Evolutionary conservation across 225 moss, liverwort and hornwort species (phyloP), one percentile per base, ranked within the genome.

Genomic region (Pleurozium schreberi): DNA sequence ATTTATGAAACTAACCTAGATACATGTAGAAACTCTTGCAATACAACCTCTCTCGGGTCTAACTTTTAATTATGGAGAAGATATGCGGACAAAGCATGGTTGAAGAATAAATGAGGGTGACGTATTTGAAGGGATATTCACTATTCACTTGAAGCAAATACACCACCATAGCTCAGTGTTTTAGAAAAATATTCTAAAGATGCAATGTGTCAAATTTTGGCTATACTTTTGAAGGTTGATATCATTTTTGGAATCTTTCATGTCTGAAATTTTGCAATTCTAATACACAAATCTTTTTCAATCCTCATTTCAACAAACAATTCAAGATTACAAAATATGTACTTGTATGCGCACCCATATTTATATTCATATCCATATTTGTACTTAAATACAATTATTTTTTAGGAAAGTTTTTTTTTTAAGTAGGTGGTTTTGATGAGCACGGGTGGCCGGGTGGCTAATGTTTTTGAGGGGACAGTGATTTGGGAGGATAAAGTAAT

Each of bases 331-430:
- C 30, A 73, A 45, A 45, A 73, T 73, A 3, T 42, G 4, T 3
- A 42, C 5, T 43, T 0, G 0, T 43, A 42, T 16, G 0, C 1
- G 4, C 8, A 27, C n/a, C n/a, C n/a, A n/a, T n/a, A n/a, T n/a
- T n/a, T n/a, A n/a, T n/a, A n/a, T n/a, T n/a, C n/a, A 31, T 18
- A 22, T 27, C 22, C 15, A 27, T 69, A 40, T 23, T 49, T 49
- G 12, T 43, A 71, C 4, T 4, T 60, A 11, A 2, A 8, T 3
- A 28, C 10, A 73, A 71, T 27, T 73, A n/a, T 71, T 69, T 16
- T 42, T 14, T 1, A 15, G 0, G 5, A 1, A 14, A 4, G 1
- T 3, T 42, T 27, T 15, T 14, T 1, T 43, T 27, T 27, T 5
- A 9, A 17, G 1, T 0, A 16, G 0, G 3, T 27, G 2, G 10